phyloP scores from a whole-genome alignment of 2,329 filamentous ascomycete species.

The Ramularia collo-cygni region DNA sequence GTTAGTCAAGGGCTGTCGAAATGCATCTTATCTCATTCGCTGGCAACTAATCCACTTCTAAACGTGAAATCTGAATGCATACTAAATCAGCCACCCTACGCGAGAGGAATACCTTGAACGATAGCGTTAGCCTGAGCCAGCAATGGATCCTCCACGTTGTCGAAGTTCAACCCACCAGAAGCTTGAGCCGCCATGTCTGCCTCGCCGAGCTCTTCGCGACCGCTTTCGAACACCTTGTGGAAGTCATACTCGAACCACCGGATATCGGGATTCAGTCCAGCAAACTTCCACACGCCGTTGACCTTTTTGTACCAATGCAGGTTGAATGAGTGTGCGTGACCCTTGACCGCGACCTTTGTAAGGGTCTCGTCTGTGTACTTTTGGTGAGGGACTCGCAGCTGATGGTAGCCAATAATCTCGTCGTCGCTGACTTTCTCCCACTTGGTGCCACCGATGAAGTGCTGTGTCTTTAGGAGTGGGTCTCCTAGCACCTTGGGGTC shows the following conservation, averaged over 20 bases:
- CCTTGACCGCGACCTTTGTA: constrained; percentile 45
- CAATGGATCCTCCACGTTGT: constrained; percentile 12
- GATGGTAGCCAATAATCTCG: constrained; percentile 48
- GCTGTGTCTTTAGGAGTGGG: constrained; percentile 49
- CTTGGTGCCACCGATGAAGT: constrained; percentile 48
- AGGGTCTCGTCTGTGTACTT: constrained; percentile 45
- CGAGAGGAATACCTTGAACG: constrained; percentile 17
- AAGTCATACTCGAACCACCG: constrained; percentile 51
- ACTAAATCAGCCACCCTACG: constrained; percentile 7
- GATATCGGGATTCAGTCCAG: constrained; percentile 48
- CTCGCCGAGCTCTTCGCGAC: constrained; percentile 41
- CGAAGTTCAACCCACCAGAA: constrained; percentile 12
- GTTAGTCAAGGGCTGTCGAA: no score
- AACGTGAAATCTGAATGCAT: no score
- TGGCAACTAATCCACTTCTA: background rate
- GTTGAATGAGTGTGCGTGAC: constrained; percentile 51
- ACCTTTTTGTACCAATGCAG: constrained; percentile 51
- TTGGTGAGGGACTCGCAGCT: constrained; percentile 54
- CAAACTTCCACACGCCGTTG: constrained; percentile 54
- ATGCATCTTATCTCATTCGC: no score
- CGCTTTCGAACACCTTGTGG: constrained; percentile 48
- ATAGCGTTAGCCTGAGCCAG: constrained; percentile 11
- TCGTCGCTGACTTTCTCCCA: constrained; percentile 46
- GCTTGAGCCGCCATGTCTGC: constrained; percentile 31
- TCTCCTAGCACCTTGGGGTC: constrained; percentile 48